Evolutionary conservation across 371 early-diverging fungal genomes (phyloP).

Genomic region (Mucor irregularis): DNA sequence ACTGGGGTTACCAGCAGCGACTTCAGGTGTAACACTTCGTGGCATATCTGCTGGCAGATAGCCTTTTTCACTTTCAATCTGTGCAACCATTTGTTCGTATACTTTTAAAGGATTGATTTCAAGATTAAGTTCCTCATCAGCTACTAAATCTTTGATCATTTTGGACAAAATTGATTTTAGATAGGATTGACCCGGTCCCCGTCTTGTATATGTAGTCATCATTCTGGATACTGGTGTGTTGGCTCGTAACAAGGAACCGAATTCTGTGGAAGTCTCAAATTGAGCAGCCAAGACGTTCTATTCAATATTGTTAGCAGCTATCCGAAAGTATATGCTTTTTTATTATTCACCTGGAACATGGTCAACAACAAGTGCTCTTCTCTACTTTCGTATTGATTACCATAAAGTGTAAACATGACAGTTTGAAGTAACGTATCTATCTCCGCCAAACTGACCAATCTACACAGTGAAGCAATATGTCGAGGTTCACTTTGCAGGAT

Average conservation of each 20-base stretch:
- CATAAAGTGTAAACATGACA: conserved; percentile 95
- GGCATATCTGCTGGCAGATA: conserved; percentile 62
- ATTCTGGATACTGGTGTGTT: conserved; percentile 96
- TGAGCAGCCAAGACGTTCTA: conserved; percentile 88
- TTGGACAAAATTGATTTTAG: conserved; percentile 85
- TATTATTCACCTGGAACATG: conserved; percentile 83
- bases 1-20: conserved; percentile 72
- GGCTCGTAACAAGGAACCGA: conserved; percentile 85
- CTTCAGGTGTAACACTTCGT: conserved; percentile 77
- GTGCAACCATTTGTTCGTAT: conserved; percentile 81
- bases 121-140: conserved; percentile 70
- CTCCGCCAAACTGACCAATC: conserved; percentile 85
- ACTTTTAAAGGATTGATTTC: conserved; percentile 90
- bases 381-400: conserved; percentile 94
- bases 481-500: conserved; percentile 91
- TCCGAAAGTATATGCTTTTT: neutral
- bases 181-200: conserved; percentile 95
- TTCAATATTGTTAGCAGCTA: neutral
- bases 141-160: conserved; percentile 75
- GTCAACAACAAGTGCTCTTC: conserved; percentile 94
- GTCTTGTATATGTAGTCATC: conserved; percentile 95
- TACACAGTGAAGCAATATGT: conserved; percentile 85
- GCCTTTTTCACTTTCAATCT: conserved; percentile 68
- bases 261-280: conserved; percentile 89
- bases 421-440: conserved; percentile 93